Evolutionary conservation across 2,329 filamentous ascomycete species (phyloP).

Genomic region (Pseudohalonectria lignicola): DNA sequence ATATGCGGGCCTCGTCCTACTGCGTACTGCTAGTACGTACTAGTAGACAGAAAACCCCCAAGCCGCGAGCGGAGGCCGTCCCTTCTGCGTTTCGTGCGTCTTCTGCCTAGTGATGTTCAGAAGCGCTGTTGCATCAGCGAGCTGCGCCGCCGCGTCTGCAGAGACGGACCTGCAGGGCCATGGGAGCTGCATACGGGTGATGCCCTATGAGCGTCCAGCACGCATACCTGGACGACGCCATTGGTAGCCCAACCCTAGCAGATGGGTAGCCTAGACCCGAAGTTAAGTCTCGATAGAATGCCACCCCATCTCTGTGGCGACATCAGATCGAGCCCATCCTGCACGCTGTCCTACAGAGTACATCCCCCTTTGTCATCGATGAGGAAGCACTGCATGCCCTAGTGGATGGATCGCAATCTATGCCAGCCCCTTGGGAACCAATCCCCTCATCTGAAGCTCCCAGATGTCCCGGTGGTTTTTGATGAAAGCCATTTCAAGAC

Average conservation of each 20-base stretch:
- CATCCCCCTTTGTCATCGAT: neutral
- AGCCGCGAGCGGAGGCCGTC: too few relatives aligned
- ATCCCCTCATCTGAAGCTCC: too few relatives aligned
- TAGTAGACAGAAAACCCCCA: too few relatives aligned
- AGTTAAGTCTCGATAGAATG: neutral
- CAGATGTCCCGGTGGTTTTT: too few relatives aligned
- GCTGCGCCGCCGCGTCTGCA: conserved; percentile 1
- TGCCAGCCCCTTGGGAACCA: too few relatives aligned
- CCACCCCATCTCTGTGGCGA: neutral
- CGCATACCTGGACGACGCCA: conserved; percentile 15
- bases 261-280: neutral
- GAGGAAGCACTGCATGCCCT: neutral
- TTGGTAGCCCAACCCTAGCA: conserved; percentile 17
- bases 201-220: conserved; percentile 22
- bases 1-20: too few relatives aligned
- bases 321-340: neutral
- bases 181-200: conserved; percentile 21
- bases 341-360: neutral
- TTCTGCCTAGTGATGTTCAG: neutral
- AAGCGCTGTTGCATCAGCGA: neutral
- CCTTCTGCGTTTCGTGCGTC: too few relatives aligned
- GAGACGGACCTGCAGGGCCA: conserved; percentile 8
- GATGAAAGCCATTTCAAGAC: too few relatives aligned
- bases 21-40: too few relatives aligned
- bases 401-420: too few relatives aligned